Conservation (phyloP, 768 basidiomycete species). For the Tylopilus felleus region DNA sequence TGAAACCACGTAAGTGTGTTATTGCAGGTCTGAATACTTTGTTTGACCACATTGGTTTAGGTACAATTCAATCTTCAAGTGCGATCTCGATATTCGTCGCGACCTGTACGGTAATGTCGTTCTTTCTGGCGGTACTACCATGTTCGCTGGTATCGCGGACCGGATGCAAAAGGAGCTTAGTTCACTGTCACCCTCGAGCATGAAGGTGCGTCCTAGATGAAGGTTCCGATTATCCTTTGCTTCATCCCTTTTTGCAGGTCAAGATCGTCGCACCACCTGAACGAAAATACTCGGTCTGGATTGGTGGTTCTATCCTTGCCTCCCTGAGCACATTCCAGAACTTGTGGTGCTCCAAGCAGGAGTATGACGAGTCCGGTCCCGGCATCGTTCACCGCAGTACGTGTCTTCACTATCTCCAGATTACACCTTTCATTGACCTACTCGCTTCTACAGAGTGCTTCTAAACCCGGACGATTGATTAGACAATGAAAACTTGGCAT, state of each 20-base stretch:
- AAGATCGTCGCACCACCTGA: slow-evolving; percentile 94
- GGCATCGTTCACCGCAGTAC: slow-evolving; percentile 76
- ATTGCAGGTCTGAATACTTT: not conserved
- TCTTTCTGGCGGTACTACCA: slow-evolving; percentile 81
- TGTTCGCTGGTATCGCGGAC: slow-evolving; percentile 96
- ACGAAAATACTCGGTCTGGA: slow-evolving; percentile 96
- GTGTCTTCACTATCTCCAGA: slow-evolving; percentile 21
- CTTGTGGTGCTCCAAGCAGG: slow-evolving; percentile 90
- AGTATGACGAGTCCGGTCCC: slow-evolving; percentile 85
- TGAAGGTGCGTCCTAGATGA: slow-evolving; percentile 57
- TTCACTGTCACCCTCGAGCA: slow-evolving; percentile 71
- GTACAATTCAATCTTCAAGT: slow-evolving; percentile 59
- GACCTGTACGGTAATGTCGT: slow-evolving; percentile 36
- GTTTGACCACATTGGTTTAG: slow-evolving; percentile 22
- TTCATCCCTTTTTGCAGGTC: slow-evolving; percentile 42
- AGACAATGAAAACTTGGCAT: slow-evolving; percentile 21
- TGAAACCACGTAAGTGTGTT: slow-evolving; percentile 49
- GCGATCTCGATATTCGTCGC: slow-evolving; percentile 65
- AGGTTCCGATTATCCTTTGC: not conserved
- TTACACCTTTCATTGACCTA: not conserved
- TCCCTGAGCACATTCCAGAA: slow-evolving; percentile 96
- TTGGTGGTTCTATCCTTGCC: slow-evolving; percentile 82
- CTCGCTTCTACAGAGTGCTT: slow-evolving; percentile 20
- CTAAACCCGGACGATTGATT: slow-evolving; percentile 20
- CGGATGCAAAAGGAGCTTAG: slow-evolving; percentile 95